Evolutionary conservation across 228 moss, liverwort and hornwort species (phyloP), one percentile per base, ranked within the genome.

Genomic region (Sphagnum magellanicum): DNA sequence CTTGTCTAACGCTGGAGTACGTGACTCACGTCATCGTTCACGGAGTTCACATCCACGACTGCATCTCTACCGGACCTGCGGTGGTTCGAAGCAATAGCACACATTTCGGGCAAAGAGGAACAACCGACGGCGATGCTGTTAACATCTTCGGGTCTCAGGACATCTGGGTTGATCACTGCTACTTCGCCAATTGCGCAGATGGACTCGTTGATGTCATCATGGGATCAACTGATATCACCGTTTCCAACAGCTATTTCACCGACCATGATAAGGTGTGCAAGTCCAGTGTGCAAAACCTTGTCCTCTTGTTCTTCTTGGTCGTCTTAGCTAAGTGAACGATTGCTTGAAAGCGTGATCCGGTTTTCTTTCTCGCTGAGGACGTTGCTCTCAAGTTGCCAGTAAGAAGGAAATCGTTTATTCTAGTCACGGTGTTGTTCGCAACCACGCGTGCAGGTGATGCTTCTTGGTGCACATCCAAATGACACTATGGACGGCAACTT

Each of bases 381-480:
- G 32, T 32, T 32, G 32, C 32, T 32, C 32, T 32, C 32, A 32
- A 32, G 32, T 32, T 32, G 32, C 32, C 32, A 32, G 32, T 32
- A 2, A 32, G 32, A 32, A 32, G 32, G 32, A 32, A 32, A 32
- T 32, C 32, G 32, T 32, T 32, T 32, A 32, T 32, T 32, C 32
- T 32, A 32, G 3, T 32, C 32, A 32, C 32, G 32, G 32, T 32
- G 32, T 32, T 32, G 32, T 32, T 32, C 32, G 32, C 32, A 32
- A 32, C 32, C 32, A 32, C 32, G 32, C 32, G 32, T 55, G 12
- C 74, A 96, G 70, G 92, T 91, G 47, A 96, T 96, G 91, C 91
- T 96, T 9, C 50, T 96, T 5, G 95, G 95, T 0, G 92, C 90
- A 7, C 90, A 86, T 71, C 84, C 91, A 6, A 76, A 63, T 1